Conservation (phyloP, 2,329 filamentous ascomycete species). For the Cytospora mali region DNA sequence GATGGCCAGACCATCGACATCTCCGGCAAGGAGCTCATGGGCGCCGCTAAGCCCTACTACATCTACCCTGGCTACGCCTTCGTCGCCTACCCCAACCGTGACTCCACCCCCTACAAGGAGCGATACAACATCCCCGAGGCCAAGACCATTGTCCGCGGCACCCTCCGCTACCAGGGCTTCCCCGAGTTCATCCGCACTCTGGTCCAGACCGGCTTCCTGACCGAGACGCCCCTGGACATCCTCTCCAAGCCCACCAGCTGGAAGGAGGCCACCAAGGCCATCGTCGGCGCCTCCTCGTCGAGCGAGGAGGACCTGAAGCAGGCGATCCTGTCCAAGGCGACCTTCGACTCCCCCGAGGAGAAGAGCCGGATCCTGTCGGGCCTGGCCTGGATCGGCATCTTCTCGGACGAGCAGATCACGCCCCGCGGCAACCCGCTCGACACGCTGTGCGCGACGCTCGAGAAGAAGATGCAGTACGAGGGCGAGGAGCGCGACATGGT, state of each 20-base stretch:
- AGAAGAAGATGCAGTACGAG: slow-evolving; percentile 87
- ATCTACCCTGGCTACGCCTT: slow-evolving; percentile 89
- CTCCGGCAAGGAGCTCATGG: slow-evolving; percentile 75
- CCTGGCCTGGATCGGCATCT: slow-evolving; percentile 69
- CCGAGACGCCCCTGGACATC: slow-evolving; percentile 66
- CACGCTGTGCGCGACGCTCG: slow-evolving; percentile 85
- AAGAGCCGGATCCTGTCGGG: slow-evolving; percentile 70
- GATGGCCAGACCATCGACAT: slow-evolving; percentile 75
- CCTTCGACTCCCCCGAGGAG: slow-evolving; percentile 67
- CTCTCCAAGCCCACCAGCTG: slow-evolving; percentile 72
- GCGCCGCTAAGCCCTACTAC: slow-evolving; percentile 81
- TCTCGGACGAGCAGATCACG: slow-evolving; percentile 69
- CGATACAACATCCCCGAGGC: slow-evolving; percentile 92
- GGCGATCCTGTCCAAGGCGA: slow-evolving; percentile 75
- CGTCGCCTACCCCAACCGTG: slow-evolving; percentile 91
- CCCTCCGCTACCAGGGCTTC: slow-evolving; percentile 86
- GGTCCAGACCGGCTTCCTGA: slow-evolving; percentile 88
- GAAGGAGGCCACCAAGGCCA: slow-evolving; percentile 81
- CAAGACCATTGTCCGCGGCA: slow-evolving; percentile 79
- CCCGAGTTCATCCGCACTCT: slow-evolving; percentile 86
- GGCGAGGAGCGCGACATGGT: slow-evolving; percentile 83
- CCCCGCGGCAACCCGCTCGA: slow-evolving; percentile 81
- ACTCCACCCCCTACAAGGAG: slow-evolving; percentile 82
- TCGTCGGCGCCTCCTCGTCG: slow-evolving; percentile 69
- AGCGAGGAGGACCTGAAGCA: slow-evolving; percentile 70